Conservation (phyloP, 495 filamentous ascomycete genomes). For the Lophiotrema nucula region DNA sequence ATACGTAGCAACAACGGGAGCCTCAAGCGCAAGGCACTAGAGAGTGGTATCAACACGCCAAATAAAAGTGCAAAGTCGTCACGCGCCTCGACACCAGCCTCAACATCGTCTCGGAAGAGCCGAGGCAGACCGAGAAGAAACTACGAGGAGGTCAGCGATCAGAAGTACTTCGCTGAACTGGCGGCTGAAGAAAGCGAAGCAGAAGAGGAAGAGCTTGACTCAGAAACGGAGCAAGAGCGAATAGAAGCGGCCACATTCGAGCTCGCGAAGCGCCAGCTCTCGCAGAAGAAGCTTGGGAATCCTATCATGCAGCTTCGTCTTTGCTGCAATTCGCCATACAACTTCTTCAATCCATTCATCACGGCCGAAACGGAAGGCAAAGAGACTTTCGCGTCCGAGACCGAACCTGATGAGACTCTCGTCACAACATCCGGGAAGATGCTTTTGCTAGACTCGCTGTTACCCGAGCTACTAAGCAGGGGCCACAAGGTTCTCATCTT, state of each 20-base stretch:
- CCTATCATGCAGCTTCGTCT: constrained; percentile 90
- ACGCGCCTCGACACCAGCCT: constrained; percentile 64
- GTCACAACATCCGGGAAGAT: constrained; percentile 91
- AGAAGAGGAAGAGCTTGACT: constrained; percentile 51
- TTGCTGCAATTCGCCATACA: constrained; percentile 89
- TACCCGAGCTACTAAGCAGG: constrained; percentile 69
- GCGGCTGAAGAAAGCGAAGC: constrained; percentile 38
- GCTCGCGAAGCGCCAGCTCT: constrained; percentile 79
- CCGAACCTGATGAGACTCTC: constrained; percentile 65
- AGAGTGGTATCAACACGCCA: constrained; percentile 41
- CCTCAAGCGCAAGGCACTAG: constrained; percentile 54
- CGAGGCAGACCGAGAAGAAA: constrained; percentile 53
- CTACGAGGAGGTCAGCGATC: constrained; percentile 75
- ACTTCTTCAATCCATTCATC: constrained; percentile 89
- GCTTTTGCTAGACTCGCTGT: constrained; percentile 83
- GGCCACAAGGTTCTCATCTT: constrained; percentile 94
- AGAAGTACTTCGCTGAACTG: constrained; percentile 64
- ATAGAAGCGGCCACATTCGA: constrained; percentile 70
- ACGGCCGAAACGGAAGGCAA: constrained; percentile 41
- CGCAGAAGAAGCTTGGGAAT: constrained; percentile 92
- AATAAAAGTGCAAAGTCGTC: constrained; percentile 75
- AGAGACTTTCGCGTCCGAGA: constrained; percentile 44
- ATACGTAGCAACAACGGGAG: constrained; percentile 40
- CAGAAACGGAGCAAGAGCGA: constrained; percentile 60
- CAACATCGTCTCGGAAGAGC: constrained; percentile 46